These are phyloP conservation scores for Cercospora zeina DNA, from an alignment of 2,329 filamentous ascomycete species.

Conservation along the genomic window DNA sequence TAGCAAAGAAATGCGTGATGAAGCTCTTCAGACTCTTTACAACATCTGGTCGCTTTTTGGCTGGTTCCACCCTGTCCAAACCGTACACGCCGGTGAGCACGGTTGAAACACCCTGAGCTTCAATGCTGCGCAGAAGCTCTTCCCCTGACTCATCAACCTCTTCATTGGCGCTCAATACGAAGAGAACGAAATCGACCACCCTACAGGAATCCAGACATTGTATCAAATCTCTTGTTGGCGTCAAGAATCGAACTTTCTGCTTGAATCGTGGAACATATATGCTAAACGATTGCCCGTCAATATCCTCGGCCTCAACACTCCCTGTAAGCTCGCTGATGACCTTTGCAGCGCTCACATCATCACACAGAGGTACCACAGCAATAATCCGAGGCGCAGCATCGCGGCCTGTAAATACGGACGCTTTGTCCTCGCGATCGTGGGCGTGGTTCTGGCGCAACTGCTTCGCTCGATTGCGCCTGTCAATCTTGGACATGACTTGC, in stretches of 20 bases:
- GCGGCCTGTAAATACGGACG: constrained; percentile 78
- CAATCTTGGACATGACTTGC: constrained; percentile 95
- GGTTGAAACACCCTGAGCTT: constrained; percentile 92
- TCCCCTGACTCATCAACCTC: constrained; percentile 86
- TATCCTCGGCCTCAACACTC: constrained; percentile 75
- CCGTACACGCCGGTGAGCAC: constrained; percentile 76
- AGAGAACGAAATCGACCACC: constrained; percentile 85
- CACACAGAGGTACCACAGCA: constrained; percentile 80
- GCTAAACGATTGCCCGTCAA: constrained; percentile 58
- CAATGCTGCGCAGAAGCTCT: constrained; percentile 78
- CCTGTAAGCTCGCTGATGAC: constrained; percentile 71
- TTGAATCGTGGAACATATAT: constrained; percentile 87
- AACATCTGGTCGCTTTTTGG: constrained; percentile 75
- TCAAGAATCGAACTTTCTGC: constrained; percentile 86
- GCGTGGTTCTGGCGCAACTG: constrained; percentile 84
- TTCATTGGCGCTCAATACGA: constrained; percentile 76
- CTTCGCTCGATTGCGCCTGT: constrained; percentile 90
- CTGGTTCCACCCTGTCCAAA: constrained; percentile 73
- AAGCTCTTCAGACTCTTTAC: constrained; percentile 84
- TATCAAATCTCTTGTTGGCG: constrained; percentile 70
- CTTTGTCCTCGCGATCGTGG: constrained; percentile 75
- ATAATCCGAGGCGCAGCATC: constrained; percentile 87
- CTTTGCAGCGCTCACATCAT: constrained; percentile 65
- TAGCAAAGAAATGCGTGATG: constrained; percentile 91
- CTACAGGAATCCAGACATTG: constrained; percentile 81